Conservation (phyloP, 192 early-diverging fungal genomes). For the Funneliformis mosseae region DNA sequence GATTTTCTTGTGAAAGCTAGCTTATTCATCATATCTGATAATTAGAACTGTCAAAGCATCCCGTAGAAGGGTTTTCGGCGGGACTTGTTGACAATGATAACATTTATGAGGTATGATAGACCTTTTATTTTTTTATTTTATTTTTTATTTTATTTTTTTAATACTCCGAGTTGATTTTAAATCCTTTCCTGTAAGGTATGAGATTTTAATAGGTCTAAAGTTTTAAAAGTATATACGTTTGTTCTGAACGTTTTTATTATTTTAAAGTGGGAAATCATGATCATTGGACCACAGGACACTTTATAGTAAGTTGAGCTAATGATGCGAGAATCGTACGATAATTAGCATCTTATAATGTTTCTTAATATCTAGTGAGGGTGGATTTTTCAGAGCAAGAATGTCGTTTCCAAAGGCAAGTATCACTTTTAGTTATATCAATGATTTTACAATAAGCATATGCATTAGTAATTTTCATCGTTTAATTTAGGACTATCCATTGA, state of each 20-base stretch:
- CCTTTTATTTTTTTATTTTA: slow-evolving; percentile 5
- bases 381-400: slow-evolving; percentile 87
- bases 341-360: background rate
- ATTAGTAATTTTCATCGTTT: slow-evolving; percentile 34
- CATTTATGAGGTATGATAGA: slow-evolving; percentile 75
- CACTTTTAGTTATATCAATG: background rate
- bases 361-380: slow-evolving; percentile 71
- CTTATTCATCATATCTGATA: slow-evolving; percentile 21
- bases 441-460: background rate
- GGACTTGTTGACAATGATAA: slow-evolving; percentile 84
- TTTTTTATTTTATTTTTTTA: slow-evolving; percentile 22
- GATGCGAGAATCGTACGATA: background rate
- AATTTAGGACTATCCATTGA: slow-evolving; percentile 73
- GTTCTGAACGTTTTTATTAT: background rate
- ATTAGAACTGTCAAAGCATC: slow-evolving; percentile 73
- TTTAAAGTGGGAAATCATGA: slow-evolving; percentile 83
- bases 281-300: slow-evolving; percentile 87
- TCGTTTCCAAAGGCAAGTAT: slow-evolving; percentile 60
- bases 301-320: slow-evolving; percentile 64
- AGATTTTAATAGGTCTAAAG: background rate
- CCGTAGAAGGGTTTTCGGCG: slow-evolving; percentile 87
- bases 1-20: background rate
- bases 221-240: background rate
- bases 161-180: background rate
- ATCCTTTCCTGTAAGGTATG: background rate